phyloP scores from a whole-genome alignment of 768 basidiomycete genomes.

The Lentinula sp. region DNA sequence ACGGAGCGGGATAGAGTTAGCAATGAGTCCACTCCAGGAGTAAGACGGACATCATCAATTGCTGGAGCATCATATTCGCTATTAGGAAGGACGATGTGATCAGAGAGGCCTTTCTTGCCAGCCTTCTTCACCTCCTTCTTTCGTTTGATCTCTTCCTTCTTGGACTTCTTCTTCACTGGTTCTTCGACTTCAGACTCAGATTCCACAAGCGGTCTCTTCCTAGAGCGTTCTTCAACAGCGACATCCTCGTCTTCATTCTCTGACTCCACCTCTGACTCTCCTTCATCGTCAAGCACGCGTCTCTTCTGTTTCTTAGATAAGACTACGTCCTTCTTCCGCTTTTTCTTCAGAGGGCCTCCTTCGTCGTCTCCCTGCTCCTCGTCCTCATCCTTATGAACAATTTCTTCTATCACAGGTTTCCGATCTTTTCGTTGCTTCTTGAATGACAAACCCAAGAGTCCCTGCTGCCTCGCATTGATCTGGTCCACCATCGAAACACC shows the following conservation, averaged over 20 bases:
- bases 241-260: constrained; percentile 8
- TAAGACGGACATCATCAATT: constrained; percentile 44
- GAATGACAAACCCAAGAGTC: constrained; percentile 41
- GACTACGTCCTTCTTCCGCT: constrained; percentile 37
- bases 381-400: constrained; percentile 29
- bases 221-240: constrained; percentile 6
- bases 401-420: constrained; percentile 19
- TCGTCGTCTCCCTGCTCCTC: constrained; percentile 26
- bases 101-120: constrained; percentile 36
- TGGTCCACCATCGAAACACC: not conserved
- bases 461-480: constrained; percentile 26
- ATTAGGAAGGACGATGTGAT: constrained; percentile 46
- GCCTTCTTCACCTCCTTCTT: constrained; percentile 30
- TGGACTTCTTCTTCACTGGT: constrained; percentile 36
- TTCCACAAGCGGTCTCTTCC: constrained; percentile 22
- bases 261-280: constrained; percentile 43
- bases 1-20: constrained; percentile 47
- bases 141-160: constrained; percentile 15
- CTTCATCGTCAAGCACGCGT: constrained; percentile 36
- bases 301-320: constrained; percentile 41
- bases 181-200: constrained; percentile 26
- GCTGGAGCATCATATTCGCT: constrained; percentile 43
- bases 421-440: constrained; percentile 30
- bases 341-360: constrained; percentile 26
- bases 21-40: constrained; percentile 36